These are phyloP conservation scores for Talaromyces sp. DNA, from an alignment of 2,329 filamentous ascomycete species.

Conservation along the genomic window DNA sequence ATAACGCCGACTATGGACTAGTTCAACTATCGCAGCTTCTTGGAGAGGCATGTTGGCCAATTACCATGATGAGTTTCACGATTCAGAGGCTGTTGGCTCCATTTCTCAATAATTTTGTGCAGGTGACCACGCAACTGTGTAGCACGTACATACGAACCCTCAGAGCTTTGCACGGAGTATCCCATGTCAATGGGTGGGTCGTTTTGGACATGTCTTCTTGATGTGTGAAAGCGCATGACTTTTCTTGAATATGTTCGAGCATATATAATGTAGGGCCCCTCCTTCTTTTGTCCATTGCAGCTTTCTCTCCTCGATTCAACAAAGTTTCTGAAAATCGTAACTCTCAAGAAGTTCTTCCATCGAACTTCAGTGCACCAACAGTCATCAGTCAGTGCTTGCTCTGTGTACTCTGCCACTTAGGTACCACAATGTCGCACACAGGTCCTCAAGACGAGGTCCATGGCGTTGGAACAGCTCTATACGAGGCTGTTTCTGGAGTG, in stretches of 20 bases:
- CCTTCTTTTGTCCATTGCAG: background rate
- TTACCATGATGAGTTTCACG: background rate
- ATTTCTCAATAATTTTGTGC: background rate
- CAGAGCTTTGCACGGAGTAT: background rate
- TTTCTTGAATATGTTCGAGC: background rate
- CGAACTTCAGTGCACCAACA: background rate
- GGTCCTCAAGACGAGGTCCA: conserved; percentile 1
- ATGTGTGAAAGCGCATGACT: background rate
- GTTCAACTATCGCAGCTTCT: background rate
- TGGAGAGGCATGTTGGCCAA: background rate
- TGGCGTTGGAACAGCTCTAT: background rate
- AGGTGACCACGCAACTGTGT: background rate
- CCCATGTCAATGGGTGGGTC: background rate
- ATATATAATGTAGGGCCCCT: background rate
- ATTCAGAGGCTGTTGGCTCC: background rate
- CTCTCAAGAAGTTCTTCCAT: background rate
- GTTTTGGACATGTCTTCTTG: background rate
- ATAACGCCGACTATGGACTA: background rate
- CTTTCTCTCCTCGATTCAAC: background rate
- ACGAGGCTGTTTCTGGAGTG: background rate
- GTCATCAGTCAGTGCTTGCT: background rate
- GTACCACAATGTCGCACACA: background rate
- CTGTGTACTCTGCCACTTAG: background rate
- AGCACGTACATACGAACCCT: background rate
- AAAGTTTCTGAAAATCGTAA: background rate